Conservation (phyloP, 129 eudicot genomes). For the Rutidosis leptorrhynchoides region DNA sequence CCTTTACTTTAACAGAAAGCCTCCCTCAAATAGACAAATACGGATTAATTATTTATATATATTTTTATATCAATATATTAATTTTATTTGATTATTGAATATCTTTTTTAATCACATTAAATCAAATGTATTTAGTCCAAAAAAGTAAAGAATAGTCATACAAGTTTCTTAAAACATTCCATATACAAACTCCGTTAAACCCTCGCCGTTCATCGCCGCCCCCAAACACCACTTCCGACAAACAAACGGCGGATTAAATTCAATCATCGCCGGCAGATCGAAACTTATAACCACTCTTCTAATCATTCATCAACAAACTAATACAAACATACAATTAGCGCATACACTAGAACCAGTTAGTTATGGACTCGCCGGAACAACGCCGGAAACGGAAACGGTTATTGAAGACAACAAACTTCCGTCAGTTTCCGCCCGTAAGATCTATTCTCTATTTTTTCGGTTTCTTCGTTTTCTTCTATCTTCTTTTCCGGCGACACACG, state of each 20-base stretch:
- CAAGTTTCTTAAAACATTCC: conserved; percentile 33
- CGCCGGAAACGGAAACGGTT: conserved; percentile 34
- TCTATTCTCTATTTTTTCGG: conserved; percentile 42
- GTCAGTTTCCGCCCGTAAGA: conserved; percentile 45
- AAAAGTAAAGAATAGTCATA: conserved; percentile 20
- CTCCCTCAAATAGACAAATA: no score
- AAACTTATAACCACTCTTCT: neutral
- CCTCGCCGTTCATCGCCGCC: conserved; percentile 25
- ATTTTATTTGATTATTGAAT: neutral
- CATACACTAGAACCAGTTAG: neutral
- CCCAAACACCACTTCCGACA: conserved; percentile 29
- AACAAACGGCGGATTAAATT: conserved; percentile 24
- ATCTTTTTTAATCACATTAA: neutral
- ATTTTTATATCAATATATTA: neutral
- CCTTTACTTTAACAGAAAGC: neutral
- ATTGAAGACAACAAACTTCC: conserved; percentile 20
- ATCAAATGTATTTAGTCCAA: conserved; percentile 17
- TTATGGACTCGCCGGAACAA: conserved; percentile 41
- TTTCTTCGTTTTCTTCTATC: conserved; percentile 40
- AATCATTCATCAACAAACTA: conserved; percentile 1
- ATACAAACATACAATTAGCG: neutral
- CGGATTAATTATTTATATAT: neutral
- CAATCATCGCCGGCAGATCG: conserved; percentile 9
- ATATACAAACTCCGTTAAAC: conserved; percentile 3
- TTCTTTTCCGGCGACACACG: conserved; percentile 36